Evolutionary conservation across 2,329 filamentous ascomycete genomes (phyloP), one percentile per base, ranked within the genome.

Genomic region (Sporothrix brasiliensis): DNA sequence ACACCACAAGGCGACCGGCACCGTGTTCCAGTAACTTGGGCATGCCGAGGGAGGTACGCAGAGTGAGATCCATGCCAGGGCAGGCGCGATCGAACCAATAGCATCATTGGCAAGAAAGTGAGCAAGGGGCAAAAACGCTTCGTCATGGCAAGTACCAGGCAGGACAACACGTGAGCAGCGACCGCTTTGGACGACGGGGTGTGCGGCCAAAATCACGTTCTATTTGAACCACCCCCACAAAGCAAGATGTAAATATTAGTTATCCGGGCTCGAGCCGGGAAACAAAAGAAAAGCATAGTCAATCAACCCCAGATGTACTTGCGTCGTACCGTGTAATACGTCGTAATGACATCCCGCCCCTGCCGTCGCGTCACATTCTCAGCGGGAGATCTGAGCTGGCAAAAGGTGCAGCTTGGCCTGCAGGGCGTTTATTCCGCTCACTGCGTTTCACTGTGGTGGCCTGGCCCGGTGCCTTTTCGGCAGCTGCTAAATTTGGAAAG

Each of bases 21-120:
- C 60, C 60, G 60, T 52, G 61, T 67, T 70, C 68, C 69, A 65
- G 69, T 30, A 67, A 49, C 52, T 50, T 49, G 68, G 68, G 30
- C 61, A 67, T 65, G 69, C 39, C 61, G 69, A 44, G 14, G 41
- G 3, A 44, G 49, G 63, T 47, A 49, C 24, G 27, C 41, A 39
- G 63, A 41, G 63, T 50, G 44, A 66, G 61, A 66, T 52, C 61
- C 30, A 21, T 52, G 41, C 61, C 61, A 66, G 61, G 61, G 61
- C 24, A 66, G 58, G 47, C 47, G 61, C 61, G 61, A 49, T 24
- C 60, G 21, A 52, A 44, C 44, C 61, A 44, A 44, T 14, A 66
- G 34, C 61, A 66, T 34, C 30, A 19, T 2, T 27, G 41, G n/a
- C 6, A 9, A 47, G 58, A 47, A 27, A 47, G n/a, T n/a, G 21